phyloP scores from a whole-genome alignment of 306 rosid genomes.

The Hippophae gyantsensis region DNA sequence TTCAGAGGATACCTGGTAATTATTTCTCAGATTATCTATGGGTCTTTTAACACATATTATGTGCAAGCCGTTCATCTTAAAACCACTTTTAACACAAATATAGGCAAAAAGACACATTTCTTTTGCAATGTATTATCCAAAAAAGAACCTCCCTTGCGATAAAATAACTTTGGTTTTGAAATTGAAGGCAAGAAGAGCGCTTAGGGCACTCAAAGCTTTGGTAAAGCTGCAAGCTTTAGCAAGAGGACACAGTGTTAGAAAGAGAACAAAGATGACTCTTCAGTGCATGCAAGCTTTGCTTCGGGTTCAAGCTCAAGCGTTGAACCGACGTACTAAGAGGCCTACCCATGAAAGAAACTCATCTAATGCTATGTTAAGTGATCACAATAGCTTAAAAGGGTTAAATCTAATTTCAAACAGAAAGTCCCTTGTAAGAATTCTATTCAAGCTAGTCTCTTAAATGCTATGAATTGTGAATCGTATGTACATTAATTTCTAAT shows the following conservation, averaged over 20 bases:
- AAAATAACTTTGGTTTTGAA: neutral
- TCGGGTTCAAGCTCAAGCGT: slow-evolving; percentile 38
- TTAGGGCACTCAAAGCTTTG: slow-evolving; percentile 41
- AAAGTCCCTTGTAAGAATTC: slow-evolving; percentile 24
- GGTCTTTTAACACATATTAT: neutral
- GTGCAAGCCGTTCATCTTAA: too few relatives aligned
- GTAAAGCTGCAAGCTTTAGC: slow-evolving; percentile 56
- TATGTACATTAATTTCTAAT: neutral
- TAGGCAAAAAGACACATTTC: too few relatives aligned
- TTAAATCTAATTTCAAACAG: neutral
- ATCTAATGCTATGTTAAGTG: slow-evolving; percentile 17
- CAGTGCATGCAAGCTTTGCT: slow-evolving; percentile 52
- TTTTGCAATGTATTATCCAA: too few relatives aligned
- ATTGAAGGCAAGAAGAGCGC: slow-evolving; percentile 51
- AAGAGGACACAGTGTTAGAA: slow-evolving; percentile 45
- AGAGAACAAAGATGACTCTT: slow-evolving; percentile 37
- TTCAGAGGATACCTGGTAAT: slow-evolving; percentile 53
- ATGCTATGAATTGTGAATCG: neutral
- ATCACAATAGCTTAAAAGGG: slow-evolving; percentile 15
- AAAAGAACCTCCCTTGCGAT: too few relatives aligned
- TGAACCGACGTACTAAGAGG: slow-evolving; percentile 29
- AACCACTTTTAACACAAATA: too few relatives aligned
- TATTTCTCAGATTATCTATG: neutral
- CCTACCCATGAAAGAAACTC: slow-evolving; percentile 27
- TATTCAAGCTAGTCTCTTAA: neutral